Percentiles rank a stretch among this genome's conserved stretches.
Evolutionary conservation across 495 filamentous ascomycete genomes (phyloP).

Genomic region (Evansstolkia leycettana): DNA sequence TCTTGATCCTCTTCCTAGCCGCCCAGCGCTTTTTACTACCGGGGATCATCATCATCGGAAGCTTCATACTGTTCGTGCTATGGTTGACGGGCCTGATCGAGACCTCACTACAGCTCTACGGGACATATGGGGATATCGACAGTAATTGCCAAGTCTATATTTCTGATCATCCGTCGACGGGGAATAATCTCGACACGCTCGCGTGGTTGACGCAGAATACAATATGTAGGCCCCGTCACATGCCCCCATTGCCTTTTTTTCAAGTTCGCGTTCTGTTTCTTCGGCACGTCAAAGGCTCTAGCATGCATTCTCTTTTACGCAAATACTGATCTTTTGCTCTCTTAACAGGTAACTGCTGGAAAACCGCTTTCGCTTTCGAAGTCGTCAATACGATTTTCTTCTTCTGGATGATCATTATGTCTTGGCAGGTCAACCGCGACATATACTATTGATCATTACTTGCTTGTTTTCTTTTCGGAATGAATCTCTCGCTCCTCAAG

Average conservation of each 20-base stretch:
- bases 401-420: conserved; percentile 91
- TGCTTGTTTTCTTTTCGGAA: not conserved
- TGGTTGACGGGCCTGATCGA: conserved; percentile 91
- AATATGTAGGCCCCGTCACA: conserved; percentile 58
- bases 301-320: not conserved
- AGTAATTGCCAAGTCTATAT: conserved; percentile 70
- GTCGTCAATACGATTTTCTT: conserved; percentile 75
- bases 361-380: conserved; percentile 49
- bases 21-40: conserved; percentile 72
- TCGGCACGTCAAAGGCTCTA: no score
- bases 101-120: conserved; percentile 79
- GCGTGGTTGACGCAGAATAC: conserved; percentile 80
- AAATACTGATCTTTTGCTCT: conserved; percentile 1
- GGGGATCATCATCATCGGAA: conserved; percentile 75
- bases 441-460: conserved; percentile 23
- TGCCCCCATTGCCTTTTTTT: not conserved
- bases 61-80: conserved; percentile 88
- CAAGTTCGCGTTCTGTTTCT: no score
- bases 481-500: no score
- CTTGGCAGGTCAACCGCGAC: conserved; percentile 72
- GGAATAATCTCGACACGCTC: conserved; percentile 58
- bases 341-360: conserved; percentile 40
- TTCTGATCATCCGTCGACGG: conserved; percentile 37
- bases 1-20: conserved; percentile 59
- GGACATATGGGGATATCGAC: conserved; percentile 59